Evolutionary conservation across 257 asterid species (phyloP), one percentile per base, ranked within the genome.

Genomic region (Solanum corneliomulleri): DNA sequence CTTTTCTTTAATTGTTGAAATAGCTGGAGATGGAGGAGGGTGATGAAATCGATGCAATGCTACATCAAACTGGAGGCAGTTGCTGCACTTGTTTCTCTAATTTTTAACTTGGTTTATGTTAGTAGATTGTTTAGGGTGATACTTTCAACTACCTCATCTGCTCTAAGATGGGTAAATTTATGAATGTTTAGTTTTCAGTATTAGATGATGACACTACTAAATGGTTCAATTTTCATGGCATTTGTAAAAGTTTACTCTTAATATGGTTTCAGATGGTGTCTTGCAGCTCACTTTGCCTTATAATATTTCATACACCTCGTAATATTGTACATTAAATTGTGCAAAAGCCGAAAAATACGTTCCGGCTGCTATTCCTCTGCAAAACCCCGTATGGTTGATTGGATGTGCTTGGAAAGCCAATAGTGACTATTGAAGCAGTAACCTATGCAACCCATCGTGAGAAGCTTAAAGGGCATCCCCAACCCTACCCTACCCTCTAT

Each of bases 11-110:
- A 69, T 80, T 87, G 35, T 76, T 76, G 7, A 39, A 75, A 41
- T 76, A 89, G 91, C 85, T 89, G n/a, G 89, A 89, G 86, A 87
- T 89, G 88, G 91, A 87, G 86, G 89, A 89, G 81, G 89, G 89
- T 41, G 91, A 89, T 56, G 89, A 87, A 80, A 84, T 89, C 29
- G 91, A 89, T 83, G 89, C 91, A 12, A 89, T 89, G 91, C 86
- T 89, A 35, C 89, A 89, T 83, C 91, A 89, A 87, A 89, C 85
- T 41, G 89, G 91, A 47, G 91, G 86, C 33, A 31, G 11, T 3
- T 74, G 27, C 29, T 49, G n/a, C 12, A 4, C 21, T 25, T 75
- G 3, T 58, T 20, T 47, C 7, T 45, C 56, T 85, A 77, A 76
- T n/a, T 76, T 7, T 76, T 41, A 3, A 41, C 35, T 41, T 68